Conservation (phyloP, 1,284 basidiomycete genomes). For the Tilletia caries region DNA sequence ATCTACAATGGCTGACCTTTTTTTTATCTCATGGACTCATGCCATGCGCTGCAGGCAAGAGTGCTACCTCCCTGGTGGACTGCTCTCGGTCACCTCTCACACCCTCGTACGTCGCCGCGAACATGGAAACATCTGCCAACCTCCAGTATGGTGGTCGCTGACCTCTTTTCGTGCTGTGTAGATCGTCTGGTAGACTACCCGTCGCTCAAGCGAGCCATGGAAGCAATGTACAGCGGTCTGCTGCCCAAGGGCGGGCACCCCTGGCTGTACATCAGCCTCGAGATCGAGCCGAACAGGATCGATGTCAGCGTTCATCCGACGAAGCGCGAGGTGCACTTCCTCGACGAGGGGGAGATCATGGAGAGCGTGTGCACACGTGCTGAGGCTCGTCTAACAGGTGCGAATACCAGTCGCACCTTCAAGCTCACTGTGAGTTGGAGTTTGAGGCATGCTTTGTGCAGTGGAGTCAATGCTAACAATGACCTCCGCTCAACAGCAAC, state of each 20-base stretch:
- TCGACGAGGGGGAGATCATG: slow-evolving; percentile 85
- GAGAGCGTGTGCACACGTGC: slow-evolving; percentile 65
- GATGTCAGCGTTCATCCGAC: slow-evolving; percentile 99
- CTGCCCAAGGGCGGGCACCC: slow-evolving; percentile 88
- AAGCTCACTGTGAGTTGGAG: slow-evolving; percentile 23
- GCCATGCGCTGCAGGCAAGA: no score
- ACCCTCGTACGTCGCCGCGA: no score
- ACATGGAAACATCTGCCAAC: no score
- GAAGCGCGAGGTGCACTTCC: slow-evolving; percentile 87
- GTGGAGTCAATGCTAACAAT: no score
- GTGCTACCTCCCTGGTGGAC: no score
- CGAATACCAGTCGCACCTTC: slow-evolving; percentile 47
- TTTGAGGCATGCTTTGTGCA: no score
- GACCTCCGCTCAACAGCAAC: slow-evolving; percentile 25
- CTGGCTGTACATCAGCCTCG: slow-evolving; percentile 84
- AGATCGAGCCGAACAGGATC: slow-evolving; percentile 79
- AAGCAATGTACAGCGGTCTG: slow-evolving; percentile 76
- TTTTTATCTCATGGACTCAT: no score
- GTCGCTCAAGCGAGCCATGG: slow-evolving; percentile 80
- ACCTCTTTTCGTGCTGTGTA: slow-evolving; percentile 52
- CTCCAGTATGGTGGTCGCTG: background rate
- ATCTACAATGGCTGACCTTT: no score
- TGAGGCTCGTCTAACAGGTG: slow-evolving; percentile 28
- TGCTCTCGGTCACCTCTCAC: no score
- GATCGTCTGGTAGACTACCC: slow-evolving; percentile 90